Evolutionary conservation across 495 filamentous ascomycete genomes (phyloP), one percentile per base, ranked within the genome.

Genomic region (Glarea lozoyensis): DNA sequence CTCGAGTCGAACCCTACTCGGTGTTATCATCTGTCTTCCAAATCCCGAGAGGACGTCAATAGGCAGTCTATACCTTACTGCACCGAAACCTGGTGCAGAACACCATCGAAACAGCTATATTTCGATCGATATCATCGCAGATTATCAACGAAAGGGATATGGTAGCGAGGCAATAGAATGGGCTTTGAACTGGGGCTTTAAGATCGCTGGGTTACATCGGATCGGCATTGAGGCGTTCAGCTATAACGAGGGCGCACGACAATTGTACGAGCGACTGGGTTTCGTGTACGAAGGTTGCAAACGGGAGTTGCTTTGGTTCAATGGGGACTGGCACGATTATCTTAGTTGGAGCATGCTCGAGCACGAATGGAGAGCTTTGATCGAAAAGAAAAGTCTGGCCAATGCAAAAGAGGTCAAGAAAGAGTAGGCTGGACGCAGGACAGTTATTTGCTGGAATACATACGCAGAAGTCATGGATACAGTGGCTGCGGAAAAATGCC

Each of bases 91-190:
- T 1, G 40, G 50, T 13, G 24, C 25, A 6, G 35, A 36, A 13
- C 67, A 71, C 34, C 69, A 76, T 46, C 59, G 72, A 17, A 50
- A 55, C 41, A 58, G 59, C 16, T 56, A 60, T 36, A 49, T 75
- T 35, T 64, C 63, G 9, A 60, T 75, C 17, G 57, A 61, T 24
- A 54, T 74, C 6, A 45, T 50, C 12, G 45, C 48, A 7, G 42
- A 34, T 10, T 60, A 64, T 31, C 67, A 68, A 10, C 62, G 70
- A 0, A 50, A 65, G 31, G 74, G 73, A n/a, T 78, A 76, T 37
- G 74, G 72, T 1, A 50, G 49, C 11, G 74, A 78, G 52, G 72
- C 69, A 0, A 69, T 74, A 15, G 56, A 59, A 35, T 76, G 73
- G 73, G 58, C 42, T 9, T 31, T 75, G 40, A 60, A 69, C 23